Base-by-base conservation (phyloP, 2,329 filamentous ascomycete species). In the Alternaria sp. region DNA sequence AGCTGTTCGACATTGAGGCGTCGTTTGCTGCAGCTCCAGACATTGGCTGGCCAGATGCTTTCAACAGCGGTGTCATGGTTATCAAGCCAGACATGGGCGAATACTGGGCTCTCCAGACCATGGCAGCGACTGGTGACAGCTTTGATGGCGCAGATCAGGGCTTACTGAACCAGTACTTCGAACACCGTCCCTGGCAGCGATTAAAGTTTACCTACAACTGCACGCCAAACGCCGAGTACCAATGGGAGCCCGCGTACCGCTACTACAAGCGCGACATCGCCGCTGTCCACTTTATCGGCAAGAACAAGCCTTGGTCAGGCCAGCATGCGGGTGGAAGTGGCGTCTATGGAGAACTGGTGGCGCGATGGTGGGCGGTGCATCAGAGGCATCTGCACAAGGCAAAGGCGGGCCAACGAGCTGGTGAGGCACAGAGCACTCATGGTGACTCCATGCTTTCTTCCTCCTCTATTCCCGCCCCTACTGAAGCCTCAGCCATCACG, bases 131-230 rank as follows among this genome's bases (percentile, higher is more conserved):
- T 54, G 93, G 93, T 26, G 91, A 94, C 74, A 97, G 93, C 65
- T 99, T 99, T 73, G 95, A 99, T 76, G 95, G 95, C 48, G 95
- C 95, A 36, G 95, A 99, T 75, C 95, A 99, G 79, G 95, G 95
- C 54, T 82, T 99, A 51, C 81, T 99, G 68, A 99, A 99, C 77
- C 93, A 96, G 84, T 90, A 98, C 79, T 99, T 95, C 80, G 85
- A 90, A 79, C 83, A 89, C 75, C 86, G 77, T 48, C 77, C 85
- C 60, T 97, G 89, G 86, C 89, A 97, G 78, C 88, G 93, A 66
- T 80, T 99, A 72, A 93, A 91, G 79, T 99, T 99, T 79, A 90
- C 89, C 50, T 99, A 98, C 83, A 99, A 99, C 77, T 95, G 95
- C 78, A 99, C 95, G 0, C 95, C 95, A 1, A 97, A 92, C 62